A percentile compares a stretch with the other conserved stretches of the same genome.
Conservation (phyloP, 305 asterid genomes). For the Plantago lanceolata region DNA sequence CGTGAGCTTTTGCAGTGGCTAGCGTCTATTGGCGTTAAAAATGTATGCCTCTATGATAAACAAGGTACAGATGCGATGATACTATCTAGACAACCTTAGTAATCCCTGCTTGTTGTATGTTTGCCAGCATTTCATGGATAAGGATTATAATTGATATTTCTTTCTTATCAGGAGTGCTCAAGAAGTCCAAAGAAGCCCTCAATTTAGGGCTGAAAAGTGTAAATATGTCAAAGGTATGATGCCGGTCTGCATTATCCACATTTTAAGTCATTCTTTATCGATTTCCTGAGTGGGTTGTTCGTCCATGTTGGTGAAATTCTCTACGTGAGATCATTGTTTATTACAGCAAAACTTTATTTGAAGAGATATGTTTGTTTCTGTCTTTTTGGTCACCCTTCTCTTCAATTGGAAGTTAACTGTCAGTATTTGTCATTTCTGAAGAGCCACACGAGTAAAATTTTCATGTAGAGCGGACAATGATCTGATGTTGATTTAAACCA, state of each 20-base stretch:
- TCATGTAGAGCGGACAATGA: no score
- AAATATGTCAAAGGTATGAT: conserved; percentile 42
- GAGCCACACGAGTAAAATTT: no score
- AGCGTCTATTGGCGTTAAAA: conserved; percentile 53
- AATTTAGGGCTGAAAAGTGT: conserved; percentile 40
- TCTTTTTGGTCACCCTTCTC: no score
- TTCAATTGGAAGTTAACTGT: neutral
- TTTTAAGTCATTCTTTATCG: conserved; percentile 7
- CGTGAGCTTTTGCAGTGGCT: conserved; percentile 73
- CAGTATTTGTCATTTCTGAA: conserved; percentile 9
- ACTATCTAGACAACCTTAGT: conserved; percentile 11
- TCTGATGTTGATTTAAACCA: no score
- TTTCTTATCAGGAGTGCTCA: conserved; percentile 61
- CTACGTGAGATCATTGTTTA: neutral
- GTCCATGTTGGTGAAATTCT: neutral
- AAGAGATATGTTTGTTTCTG: no score
- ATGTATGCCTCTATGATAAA: conserved; percentile 75
- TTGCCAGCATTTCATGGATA: conserved; percentile 12
- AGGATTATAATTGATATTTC: conserved; percentile 19
- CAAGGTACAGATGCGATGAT: conserved; percentile 50
- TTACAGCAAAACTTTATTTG: neutral
- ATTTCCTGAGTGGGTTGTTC: neutral
- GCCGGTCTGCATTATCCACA: conserved; percentile 13
- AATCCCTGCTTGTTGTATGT: conserved; percentile 9
- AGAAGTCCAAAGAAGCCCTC: conserved; percentile 63